Base-by-base conservation (phyloP, 805 yeast species). In the Candida loeiensis region DNA sequence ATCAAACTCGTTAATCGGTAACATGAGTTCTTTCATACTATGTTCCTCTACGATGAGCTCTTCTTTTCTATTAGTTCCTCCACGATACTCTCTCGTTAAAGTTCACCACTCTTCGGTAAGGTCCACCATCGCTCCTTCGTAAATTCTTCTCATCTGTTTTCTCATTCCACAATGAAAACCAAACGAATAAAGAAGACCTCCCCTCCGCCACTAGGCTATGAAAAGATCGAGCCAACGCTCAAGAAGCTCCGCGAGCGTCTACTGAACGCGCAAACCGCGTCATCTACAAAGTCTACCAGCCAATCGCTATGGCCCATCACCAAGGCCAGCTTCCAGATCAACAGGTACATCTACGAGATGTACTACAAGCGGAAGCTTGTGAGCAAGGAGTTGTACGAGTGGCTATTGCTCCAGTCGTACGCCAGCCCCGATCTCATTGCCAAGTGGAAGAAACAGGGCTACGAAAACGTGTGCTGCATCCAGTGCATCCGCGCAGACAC, bases 381-480 rank as follows among this genome's bases (percentile, higher is more conserved):
- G 14, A 73, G 83, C 1, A 64, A 69, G 36, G 82, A 80, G 27
- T 64, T 89, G 6, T 89, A 86, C 58, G 79, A 79, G 32, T 89
- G 88, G 83, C 63, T 88, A 15, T 52, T 87, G 33, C 74, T 74
- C 50, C 80, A 85, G 49, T 75, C 77, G 43, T 76, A 77, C 46
- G 85, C 77, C 2, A 91, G 89, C 54, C 76, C 68, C 4, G 73
- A 77, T 32, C 63, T 89, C 41, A 85, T 89, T 21, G 91, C 95
- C 16, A 89, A 67, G 46, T 83, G 90, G 90, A 79, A 77, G 59
- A 82, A 81, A 53, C 80, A 77, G 53, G 96, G 96, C 7, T 89
- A 89, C 58, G 96, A 89, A 55, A 76, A 82, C 41, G 63, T 89
- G 34, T 89, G 97, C 55, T 89, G 97, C 56, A 59, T 89, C 44